A percentile compares a stretch with the other conserved stretches of the same genome.
Evolutionary conservation across 2,329 filamentous ascomycete species (phyloP).

Genomic region (Rachicladosporium sp.): DNA sequence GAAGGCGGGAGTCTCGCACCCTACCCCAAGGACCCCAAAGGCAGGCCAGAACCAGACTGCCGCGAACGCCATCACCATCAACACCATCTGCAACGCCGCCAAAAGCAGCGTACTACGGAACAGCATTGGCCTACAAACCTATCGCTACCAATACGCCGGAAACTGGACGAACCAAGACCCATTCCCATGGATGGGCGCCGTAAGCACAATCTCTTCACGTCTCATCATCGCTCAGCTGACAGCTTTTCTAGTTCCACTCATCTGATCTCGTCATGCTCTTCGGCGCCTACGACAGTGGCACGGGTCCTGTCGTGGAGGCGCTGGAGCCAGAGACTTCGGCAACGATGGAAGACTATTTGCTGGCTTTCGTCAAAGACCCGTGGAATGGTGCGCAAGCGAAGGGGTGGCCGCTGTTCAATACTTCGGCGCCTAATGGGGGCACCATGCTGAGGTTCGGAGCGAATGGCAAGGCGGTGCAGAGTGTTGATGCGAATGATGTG

Average conservation of each 20-base stretch:
- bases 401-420: conserved; percentile 23
- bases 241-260: conserved; percentile 17
- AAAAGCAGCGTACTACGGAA: conserved; percentile 19
- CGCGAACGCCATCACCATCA: conserved; percentile 14
- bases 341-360: conserved; percentile 26
- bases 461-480: conserved; percentile 10
- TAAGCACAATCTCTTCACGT: no score
- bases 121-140: conserved; percentile 18
- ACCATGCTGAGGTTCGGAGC: conserved; percentile 11
- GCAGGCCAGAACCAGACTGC: conserved; percentile 6
- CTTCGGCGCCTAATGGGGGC: conserved; percentile 6
- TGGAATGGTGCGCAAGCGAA: conserved; percentile 12
- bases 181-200: conserved; percentile 23
- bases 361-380: conserved; percentile 25
- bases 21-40: conserved; percentile 10
- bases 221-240: no score
- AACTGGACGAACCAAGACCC: conserved; percentile 26
- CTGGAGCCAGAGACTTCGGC: conserved; percentile 21
- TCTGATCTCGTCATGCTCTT: conserved; percentile 26
- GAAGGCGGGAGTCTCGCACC: conserved; percentile 23
- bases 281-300: conserved; percentile 21
- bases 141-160: conserved; percentile 27
- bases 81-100: conserved; percentile 18
- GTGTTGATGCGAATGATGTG: conserved; percentile 8
- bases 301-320: conserved; percentile 14